Percentiles rank a stretch among this genome's conserved stretches.
Conservation (phyloP, 768 basidiomycete species). For the Cyathus striatus region DNA sequence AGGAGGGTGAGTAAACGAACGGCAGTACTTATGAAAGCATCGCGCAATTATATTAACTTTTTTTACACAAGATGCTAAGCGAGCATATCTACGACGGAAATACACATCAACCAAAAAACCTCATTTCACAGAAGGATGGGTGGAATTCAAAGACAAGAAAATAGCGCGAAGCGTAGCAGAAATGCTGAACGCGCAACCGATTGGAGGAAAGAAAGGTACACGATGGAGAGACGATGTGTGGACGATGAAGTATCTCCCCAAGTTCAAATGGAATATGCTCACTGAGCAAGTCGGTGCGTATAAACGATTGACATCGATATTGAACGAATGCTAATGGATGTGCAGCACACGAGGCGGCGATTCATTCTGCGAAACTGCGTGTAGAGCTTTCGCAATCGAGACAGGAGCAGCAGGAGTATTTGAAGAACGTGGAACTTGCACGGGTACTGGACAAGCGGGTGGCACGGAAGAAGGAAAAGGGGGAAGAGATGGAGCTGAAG, state of each 20-base stretch:
- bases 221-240: constrained; percentile 96
- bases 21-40: too few species aligned
- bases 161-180: constrained; percentile 86
- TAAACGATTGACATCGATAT: not conserved
- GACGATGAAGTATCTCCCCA: constrained; percentile 99
- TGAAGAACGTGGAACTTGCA: constrained; percentile 91
- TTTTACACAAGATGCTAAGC: constrained; percentile 84
- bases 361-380: constrained; percentile 85
- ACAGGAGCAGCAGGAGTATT: constrained; percentile 87
- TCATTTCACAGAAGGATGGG: constrained; percentile 96
- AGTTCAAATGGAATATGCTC: constrained; percentile 98
- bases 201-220: constrained; percentile 88
- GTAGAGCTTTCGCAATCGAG: constrained; percentile 86
- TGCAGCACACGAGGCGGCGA: constrained; percentile 87
- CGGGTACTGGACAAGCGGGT: constrained; percentile 80
- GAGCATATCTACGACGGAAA: constrained; percentile 80
- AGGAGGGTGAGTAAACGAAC: constrained; percentile 70
- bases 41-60: too few species aligned
- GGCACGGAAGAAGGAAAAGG: constrained; percentile 56
- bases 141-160: constrained; percentile 94
- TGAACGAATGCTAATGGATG: not conserved
- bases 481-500: constrained; percentile 43
- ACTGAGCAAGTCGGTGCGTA: constrained; percentile 95
- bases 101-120: constrained; percentile 79
- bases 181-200: constrained; percentile 94